Evolutionary conservation across 768 basidiomycete species (phyloP).

Genomic region (Cubamyces lactineus): DNA sequence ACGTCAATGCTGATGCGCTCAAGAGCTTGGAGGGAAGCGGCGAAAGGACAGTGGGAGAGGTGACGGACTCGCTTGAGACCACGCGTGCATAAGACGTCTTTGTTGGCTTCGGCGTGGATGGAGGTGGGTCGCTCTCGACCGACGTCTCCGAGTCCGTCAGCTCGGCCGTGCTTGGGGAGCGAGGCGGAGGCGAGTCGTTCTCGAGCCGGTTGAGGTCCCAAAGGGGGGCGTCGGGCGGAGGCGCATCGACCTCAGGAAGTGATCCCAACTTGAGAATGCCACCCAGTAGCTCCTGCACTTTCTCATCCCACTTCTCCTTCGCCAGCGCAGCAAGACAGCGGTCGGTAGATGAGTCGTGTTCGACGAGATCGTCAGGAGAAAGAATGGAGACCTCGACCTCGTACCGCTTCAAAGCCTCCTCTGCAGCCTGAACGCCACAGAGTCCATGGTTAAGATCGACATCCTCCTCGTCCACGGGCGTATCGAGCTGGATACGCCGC

Average conservation of each 20-base stretch:
- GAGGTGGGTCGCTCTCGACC: constrained; percentile 43
- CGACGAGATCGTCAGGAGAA: constrained; percentile 10
- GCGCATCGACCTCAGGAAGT: constrained; percentile 22
- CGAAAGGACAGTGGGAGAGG: constrained; percentile 24
- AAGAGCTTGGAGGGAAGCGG: constrained; percentile 34
- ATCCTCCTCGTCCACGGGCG: constrained; percentile 9
- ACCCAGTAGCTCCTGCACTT: constrained; percentile 45
- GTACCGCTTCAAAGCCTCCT: constrained; percentile 30
- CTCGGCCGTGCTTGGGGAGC: constrained; percentile 21
- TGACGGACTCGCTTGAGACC: constrained; percentile 33
- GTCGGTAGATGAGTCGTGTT: neutral
- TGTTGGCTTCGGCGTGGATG: constrained; percentile 52
- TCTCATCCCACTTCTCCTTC: constrained; percentile 47
- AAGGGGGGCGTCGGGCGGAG: constrained; percentile 20
- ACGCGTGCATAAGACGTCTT: constrained; percentile 42
- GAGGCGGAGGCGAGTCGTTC: constrained; percentile 15
- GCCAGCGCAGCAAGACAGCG: constrained; percentile 19
- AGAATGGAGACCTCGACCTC: constrained; percentile 31
- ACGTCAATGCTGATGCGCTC: constrained; percentile 32
- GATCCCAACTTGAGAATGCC: constrained; percentile 26
- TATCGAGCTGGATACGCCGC: constrained; percentile 7
- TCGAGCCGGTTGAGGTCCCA: constrained; percentile 30
- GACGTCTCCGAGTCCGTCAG: constrained; percentile 51
- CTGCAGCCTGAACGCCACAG: constrained; percentile 29
- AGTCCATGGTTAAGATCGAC: constrained; percentile 29